Evolutionary conservation across 1,284 basidiomycete genomes (phyloP).

Genomic region (Ustilago tritici): DNA sequence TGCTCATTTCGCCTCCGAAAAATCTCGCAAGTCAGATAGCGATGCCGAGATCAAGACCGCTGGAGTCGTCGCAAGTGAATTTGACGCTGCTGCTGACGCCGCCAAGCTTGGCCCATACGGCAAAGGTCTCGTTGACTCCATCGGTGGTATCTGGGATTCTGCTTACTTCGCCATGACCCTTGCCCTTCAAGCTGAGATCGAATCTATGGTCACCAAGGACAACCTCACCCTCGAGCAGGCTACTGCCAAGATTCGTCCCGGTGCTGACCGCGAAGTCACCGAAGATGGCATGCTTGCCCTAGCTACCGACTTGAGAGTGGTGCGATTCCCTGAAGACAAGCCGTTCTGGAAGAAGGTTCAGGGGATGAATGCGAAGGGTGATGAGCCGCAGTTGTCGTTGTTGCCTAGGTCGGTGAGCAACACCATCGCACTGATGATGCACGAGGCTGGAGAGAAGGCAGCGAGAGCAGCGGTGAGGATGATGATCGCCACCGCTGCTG

Average conservation of each 20-base stretch:
- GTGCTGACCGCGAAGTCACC: conserved; percentile 32
- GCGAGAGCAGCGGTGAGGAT: conserved; percentile 42
- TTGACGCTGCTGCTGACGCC: not conserved
- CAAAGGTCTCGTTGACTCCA: conserved; percentile 70
- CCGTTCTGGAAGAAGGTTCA: conserved; percentile 56
- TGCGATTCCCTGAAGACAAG: conserved; percentile 59
- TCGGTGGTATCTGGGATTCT: conserved; percentile 71
- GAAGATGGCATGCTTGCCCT: conserved; percentile 43
- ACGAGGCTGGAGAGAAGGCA: conserved; percentile 44
- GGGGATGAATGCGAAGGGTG: conserved; percentile 52
- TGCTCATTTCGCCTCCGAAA: conserved; percentile 49
- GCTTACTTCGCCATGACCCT: conserved; percentile 65
- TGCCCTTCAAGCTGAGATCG: conserved; percentile 47
- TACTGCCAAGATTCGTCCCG: conserved; percentile 40
- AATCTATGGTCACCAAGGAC: conserved; percentile 35
- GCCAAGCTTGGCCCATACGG: conserved; percentile 62
- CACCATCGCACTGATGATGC: conserved; percentile 38
- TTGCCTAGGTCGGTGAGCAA: conserved; percentile 34
- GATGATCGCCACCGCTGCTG: conserved; percentile 45
- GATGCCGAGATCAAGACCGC: conserved; percentile 27
- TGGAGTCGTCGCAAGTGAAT: conserved; percentile 21
- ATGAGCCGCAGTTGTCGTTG: conserved; percentile 45
- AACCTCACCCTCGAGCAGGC: conserved; percentile 56
- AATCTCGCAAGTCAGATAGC: conserved; percentile 24
- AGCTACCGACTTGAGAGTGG: conserved; percentile 54